phyloP scores from a whole-genome alignment of 2,329 filamentous ascomycete species.

The Aspergillus sclerotialis region DNA sequence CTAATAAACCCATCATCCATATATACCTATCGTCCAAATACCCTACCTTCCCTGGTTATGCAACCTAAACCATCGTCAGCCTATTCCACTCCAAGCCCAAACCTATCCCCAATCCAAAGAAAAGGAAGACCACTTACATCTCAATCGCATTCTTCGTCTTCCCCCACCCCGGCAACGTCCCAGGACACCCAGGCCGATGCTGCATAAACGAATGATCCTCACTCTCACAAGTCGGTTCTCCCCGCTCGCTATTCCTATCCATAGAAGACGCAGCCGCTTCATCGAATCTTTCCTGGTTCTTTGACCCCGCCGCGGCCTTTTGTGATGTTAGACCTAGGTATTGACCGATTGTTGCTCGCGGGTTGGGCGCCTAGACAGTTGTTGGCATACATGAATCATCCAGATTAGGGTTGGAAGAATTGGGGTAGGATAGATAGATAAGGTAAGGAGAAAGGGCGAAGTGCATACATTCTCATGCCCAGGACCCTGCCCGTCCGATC shows the following conservation, averaged over 20 bases:
- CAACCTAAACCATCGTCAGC: slow-evolving; percentile 1
- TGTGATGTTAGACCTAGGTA: slow-evolving; percentile 23
- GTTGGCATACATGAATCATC: no score
- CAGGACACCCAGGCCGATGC: slow-evolving; percentile 17
- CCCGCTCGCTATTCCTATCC: slow-evolving; percentile 3
- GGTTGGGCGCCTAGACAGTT: slow-evolving; percentile 12
- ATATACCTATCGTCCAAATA: background rate
- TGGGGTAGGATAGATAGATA: no score
- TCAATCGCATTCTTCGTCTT: slow-evolving; percentile 16
- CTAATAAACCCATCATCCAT: background rate
- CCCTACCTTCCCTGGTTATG: slow-evolving; percentile 2
- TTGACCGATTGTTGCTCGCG: slow-evolving; percentile 17
- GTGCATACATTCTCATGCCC: slow-evolving; percentile 22
- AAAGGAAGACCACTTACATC: slow-evolving; percentile 2
- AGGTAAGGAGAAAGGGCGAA: no score
- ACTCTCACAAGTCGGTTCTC: slow-evolving; percentile 15
- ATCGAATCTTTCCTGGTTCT: background rate
- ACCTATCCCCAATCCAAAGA: slow-evolving; percentile 1
- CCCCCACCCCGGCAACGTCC: slow-evolving; percentile 24
- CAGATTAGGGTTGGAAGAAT: no score
- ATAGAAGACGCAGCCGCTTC: background rate
- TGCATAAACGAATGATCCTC: slow-evolving; percentile 28
- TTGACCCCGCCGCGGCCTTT: slow-evolving; percentile 15
- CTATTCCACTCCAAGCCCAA: background rate
- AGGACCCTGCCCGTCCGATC: slow-evolving; percentile 8